These are phyloP conservation scores for Coprinopsis marcescibilis DNA, from an alignment of 768 basidiomycete genomes.

Conservation along the genomic window DNA sequence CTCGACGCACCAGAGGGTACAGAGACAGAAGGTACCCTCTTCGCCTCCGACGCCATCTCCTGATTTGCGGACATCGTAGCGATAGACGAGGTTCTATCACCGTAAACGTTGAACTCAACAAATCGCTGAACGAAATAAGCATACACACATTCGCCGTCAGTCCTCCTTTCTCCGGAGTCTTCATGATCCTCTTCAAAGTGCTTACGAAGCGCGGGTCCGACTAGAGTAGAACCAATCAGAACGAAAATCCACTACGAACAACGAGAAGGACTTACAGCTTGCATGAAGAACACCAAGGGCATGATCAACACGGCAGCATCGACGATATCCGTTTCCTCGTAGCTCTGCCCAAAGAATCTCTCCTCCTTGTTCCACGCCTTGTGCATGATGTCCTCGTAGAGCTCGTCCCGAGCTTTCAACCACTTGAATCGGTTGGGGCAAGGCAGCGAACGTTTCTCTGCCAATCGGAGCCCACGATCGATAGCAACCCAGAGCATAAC, in stretches of 20 bases:
- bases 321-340: constrained; percentile 75
- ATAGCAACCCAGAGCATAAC: constrained; percentile 98
- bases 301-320: constrained; percentile 90
- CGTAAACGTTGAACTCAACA: neutral
- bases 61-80: constrained; percentile 81
- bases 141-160: constrained; percentile 74
- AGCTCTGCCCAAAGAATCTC: constrained; percentile 79
- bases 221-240: constrained; percentile 30
- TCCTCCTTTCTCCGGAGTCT: constrained; percentile 85
- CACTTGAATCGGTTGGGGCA: constrained; percentile 36
- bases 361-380: constrained; percentile 77
- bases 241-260: neutral
- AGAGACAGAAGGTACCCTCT: constrained; percentile 91
- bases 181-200: constrained; percentile 80
- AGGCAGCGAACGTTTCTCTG: constrained; percentile 92
- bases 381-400: constrained; percentile 93
- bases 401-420: constrained; percentile 16
- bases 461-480: constrained; percentile 87
- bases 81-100: constrained; percentile 76
- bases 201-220: constrained; percentile 85
- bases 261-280: constrained; percentile 45
- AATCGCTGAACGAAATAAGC: neutral
- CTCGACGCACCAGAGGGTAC: constrained; percentile 84
- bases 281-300: constrained; percentile 91
- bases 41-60: constrained; percentile 95